Conservation (phyloP, 2,329 filamentous ascomycete species). For the Ceratocystiopsis sp. region DNA sequence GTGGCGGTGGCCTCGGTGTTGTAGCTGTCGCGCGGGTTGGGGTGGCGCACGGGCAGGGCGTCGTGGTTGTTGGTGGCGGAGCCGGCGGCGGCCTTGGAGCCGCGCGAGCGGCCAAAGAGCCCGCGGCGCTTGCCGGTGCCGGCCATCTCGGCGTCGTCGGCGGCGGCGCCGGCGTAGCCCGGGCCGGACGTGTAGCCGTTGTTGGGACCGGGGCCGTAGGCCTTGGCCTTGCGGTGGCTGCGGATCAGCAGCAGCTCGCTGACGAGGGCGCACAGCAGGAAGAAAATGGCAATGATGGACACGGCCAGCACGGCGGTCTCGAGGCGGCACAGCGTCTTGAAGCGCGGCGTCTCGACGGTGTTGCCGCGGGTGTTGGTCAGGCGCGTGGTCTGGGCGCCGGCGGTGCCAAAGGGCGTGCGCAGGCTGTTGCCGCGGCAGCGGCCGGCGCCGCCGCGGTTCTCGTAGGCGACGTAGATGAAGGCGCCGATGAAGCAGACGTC, state of each 20-base stretch:
- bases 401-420: constrained; percentile 51
- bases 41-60: constrained; percentile 16
- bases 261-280: constrained; percentile 13
- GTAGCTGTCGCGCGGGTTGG: constrained; percentile 18
- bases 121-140: constrained; percentile 15
- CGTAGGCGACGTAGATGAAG: constrained; percentile 67
- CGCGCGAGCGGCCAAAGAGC: constrained; percentile 7
- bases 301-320: constrained; percentile 65
- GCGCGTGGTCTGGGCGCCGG: constrained; percentile 31
- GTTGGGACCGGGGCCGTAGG: constrained; percentile 22
- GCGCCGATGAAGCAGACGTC: constrained; percentile 60
- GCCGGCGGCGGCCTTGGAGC: constrained; percentile 5
- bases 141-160: too few relatives aligned
- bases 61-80: constrained; percentile 13
- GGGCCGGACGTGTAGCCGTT: constrained; percentile 24
- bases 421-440: constrained; percentile 42
- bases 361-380: constrained; percentile 30
- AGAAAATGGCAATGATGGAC: constrained; percentile 51
- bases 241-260: constrained; percentile 14
- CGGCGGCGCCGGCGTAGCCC: constrained; percentile 6
- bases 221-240: constrained; percentile 20
- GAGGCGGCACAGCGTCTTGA: constrained; percentile 46
- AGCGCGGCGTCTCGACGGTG: constrained; percentile 31
- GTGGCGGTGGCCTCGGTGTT: constrained; percentile 19
- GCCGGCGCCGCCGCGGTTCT: constrained; percentile 51